Evolutionary conservation across 202 grass and related monocot genomes (phyloP), one percentile per base, ranked within the genome.

Genomic region (Zoysia matrella): DNA sequence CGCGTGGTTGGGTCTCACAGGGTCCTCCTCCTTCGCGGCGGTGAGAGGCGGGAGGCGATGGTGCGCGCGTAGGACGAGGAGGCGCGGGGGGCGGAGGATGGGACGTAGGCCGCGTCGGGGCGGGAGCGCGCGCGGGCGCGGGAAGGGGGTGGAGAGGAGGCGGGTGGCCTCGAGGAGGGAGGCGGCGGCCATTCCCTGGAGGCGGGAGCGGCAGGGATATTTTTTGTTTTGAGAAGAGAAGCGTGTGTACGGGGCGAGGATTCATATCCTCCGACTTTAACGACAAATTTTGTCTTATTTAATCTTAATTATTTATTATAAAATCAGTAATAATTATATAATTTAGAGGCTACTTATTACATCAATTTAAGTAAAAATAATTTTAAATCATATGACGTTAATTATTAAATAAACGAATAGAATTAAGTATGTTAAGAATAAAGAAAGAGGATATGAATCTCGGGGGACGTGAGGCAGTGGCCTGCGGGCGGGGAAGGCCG

Each of bases 121-220:
- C 36, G 57, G 77, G 36, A 54, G 16, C 4, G 69, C 43, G 52
- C 46, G 42, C 58, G 71, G 78, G 65, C 13, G 65, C 7, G 64
- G 65, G 56, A 12, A 52, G 16, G 69, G 75, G 63, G 39, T 13
- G 44, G 79, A 45, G 70, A 85, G 57, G 81, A 87, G 66, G 67
- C 84, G 63, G 57, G 80, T 13, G 49, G 77, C 43, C 67, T 84
- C 68, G 67, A 89, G 77, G 80, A 92, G 84, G 14, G 84, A 84
- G 44, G 62, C 60, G 67, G 83, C 73, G 45, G 71, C 86, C 86
- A 88, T 91, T 62, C 60, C 69, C 53, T 42, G 40, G 53, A 8
- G 40, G 72, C 64, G 64, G 30, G 60, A 67, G 73, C 53, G 83
- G 73, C 22, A 55, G 15, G 88, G 80, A 57, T 58, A 18, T 58